phyloP scores from a whole-genome alignment of 805 yeast species.

The Lachancea sp. region DNA sequence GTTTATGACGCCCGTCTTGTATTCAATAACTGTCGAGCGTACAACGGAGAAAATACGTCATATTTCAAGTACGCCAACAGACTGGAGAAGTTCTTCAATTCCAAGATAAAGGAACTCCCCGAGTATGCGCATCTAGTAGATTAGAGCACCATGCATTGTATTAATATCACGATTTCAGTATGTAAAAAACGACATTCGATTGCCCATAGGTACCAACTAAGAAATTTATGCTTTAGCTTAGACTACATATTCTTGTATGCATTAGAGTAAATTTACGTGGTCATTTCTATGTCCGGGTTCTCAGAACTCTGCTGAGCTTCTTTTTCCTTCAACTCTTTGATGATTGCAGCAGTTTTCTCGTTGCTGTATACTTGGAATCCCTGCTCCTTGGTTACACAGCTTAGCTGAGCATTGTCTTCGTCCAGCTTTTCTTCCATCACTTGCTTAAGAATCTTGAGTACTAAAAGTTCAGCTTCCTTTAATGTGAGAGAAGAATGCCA shows the following conservation, averaged over 20 bases:
- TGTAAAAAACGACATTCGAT: background rate
- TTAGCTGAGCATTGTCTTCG: conserved; percentile 89
- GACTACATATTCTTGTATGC: background rate
- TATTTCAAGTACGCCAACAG: conserved; percentile 93
- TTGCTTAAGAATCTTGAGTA: conserved; percentile 85
- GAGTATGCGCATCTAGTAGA: conserved; percentile 83
- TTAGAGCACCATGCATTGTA: conserved; percentile 19
- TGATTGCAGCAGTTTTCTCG: conserved; percentile 74
- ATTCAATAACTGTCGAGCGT: conserved; percentile 85
- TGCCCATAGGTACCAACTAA: too few species aligned
- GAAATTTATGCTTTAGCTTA: background rate
- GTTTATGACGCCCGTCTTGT: conserved; percentile 81
- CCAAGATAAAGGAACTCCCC: conserved; percentile 81
- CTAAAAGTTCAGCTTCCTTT: conserved; percentile 85
- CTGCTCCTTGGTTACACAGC: conserved; percentile 77
- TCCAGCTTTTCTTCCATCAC: conserved; percentile 99
- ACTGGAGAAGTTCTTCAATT: conserved; percentile 79
- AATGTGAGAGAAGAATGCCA: conserved; percentile 88
- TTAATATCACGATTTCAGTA: background rate
- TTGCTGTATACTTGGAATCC: conserved; percentile 86
- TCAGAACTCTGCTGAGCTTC: conserved; percentile 42
- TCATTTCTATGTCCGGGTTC: conserved; percentile 31
- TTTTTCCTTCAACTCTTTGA: conserved; percentile 68
- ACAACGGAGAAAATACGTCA: conserved; percentile 91
- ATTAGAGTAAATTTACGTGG: background rate